phyloP scores from a whole-genome alignment of 2,329 filamentous ascomycete species.

The Cladosporium sp. region DNA sequence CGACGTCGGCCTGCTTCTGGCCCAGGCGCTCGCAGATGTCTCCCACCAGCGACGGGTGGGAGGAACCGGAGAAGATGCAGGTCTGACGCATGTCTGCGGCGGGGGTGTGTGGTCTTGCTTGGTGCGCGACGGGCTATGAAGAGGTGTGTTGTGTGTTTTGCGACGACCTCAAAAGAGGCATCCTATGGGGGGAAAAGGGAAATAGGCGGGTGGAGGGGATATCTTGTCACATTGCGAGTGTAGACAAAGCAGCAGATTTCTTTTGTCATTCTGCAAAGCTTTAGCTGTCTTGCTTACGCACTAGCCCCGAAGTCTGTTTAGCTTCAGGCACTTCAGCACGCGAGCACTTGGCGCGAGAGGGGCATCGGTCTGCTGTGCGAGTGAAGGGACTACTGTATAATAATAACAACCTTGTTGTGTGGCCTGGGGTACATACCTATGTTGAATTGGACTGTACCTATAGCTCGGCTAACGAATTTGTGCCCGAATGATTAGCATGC shows the following conservation, averaged over 20 bases:
- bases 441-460: neutral
- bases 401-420: neutral
- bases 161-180: conserved; percentile 27
- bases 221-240: conserved; percentile 8
- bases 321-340: conserved; percentile 1
- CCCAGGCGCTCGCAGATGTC: conserved; percentile 67
- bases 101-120: conserved; percentile 2
- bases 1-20: conserved; percentile 58
- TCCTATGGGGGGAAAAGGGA: conserved; percentile 19
- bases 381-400: too few relatives aligned
- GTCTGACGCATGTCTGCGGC: conserved; percentile 59
- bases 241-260: neutral
- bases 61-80: conserved; percentile 67
- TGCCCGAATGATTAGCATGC: neutral
- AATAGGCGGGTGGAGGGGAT: conserved; percentile 11
- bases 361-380: neutral
- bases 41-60: conserved; percentile 64
- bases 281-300: conserved; percentile 6
- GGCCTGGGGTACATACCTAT: neutral
- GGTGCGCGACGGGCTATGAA: neutral
- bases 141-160: conserved; percentile 13
- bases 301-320: neutral
- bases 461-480: neutral
- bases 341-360: conserved; percentile 9
- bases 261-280: conserved; percentile 5